phyloP scores from a whole-genome alignment of 2,329 filamentous ascomycete species.

The Phialophora chinensis region DNA sequence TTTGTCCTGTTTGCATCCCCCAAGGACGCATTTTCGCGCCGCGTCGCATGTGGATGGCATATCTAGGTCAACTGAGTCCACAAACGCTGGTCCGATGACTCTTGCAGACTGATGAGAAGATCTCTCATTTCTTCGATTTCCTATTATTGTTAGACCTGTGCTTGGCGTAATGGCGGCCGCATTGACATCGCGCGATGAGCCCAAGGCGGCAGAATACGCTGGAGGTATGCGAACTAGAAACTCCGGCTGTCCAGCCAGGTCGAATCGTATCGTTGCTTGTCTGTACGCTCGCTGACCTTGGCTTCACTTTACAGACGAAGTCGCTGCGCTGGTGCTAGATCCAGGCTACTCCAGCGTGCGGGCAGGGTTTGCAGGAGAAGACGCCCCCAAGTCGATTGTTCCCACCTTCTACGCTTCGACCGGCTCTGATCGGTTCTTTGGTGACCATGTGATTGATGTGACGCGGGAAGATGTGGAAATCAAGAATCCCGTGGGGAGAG shows the following conservation, averaged over 20 bases:
- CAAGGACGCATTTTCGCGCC: not conserved
- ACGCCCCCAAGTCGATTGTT: constrained; percentile 90
- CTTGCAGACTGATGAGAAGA: not conserved
- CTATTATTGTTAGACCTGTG: not conserved
- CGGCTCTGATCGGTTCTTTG: constrained; percentile 70
- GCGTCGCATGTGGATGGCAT: not conserved
- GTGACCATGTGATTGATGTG: constrained; percentile 86
- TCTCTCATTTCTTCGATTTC: not conserved
- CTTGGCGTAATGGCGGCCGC: constrained; percentile 28
- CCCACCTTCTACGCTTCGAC: constrained; percentile 83
- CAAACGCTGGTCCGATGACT: not conserved
- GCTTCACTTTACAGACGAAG: constrained; percentile 72
- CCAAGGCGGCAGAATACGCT: constrained; percentile 56
- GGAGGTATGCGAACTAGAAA: constrained; percentile 50
- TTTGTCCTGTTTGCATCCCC: not conserved
- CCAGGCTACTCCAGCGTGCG: constrained; percentile 89
- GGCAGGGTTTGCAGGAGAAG: constrained; percentile 96
- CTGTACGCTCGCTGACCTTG: constrained; percentile 7
- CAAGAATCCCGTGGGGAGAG: constrained; percentile 86
- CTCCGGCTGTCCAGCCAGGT: constrained; percentile 4
- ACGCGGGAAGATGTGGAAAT: constrained; percentile 79
- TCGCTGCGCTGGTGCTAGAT: constrained; percentile 94
- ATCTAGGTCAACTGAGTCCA: not conserved
- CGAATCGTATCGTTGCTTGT: not conserved
- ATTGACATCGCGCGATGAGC: constrained; percentile 41